Evolutionary conservation across 345 rosid genomes (phyloP), one percentile per base, ranked within the genome.

Genomic region (Gossypium anomalum): DNA sequence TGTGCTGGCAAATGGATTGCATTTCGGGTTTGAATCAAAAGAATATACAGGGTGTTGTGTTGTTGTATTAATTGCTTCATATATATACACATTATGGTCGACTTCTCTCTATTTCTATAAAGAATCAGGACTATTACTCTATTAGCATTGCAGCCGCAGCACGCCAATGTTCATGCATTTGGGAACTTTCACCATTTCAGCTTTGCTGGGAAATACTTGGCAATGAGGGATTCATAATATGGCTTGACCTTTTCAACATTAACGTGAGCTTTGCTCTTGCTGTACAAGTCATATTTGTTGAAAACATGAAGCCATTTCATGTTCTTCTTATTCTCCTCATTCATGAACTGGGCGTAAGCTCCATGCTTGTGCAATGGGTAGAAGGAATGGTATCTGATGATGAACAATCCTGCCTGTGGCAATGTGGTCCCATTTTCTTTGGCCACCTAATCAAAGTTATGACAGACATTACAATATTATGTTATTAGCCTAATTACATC

Each of bases 321-420:
- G 52, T 80, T 80, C 72, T 79, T 84, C 62, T 11, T 38, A 55
- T 83, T 86, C 79, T 83, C 83, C 22, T 79, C 80, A 41, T 83
- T 83, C 86, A 79, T 77, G 67, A 83, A 70, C 75, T 83, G 86
- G 61, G 70, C 57, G 53, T 83, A 85, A 10, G 86, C 86, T 71
- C 76, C 84, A 38, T 72, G 20, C 71, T 57, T 81, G 16, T 84
- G 87, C 57, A 84, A 71, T 65, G 85, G 81, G 10, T 86, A 87
- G 76, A 89, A 89, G 9, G 93, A 89, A 63, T 89, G 93, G 82
- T 84, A 89, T 80, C 93, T 78, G 71, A 86, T 82, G 43, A 89
- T 87, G 80, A 87, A 89, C 47, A 86, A 85, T 15, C 84, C 85
- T 0, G 93, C 87, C 17, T 89, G 74, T 78, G 91, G 91, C 47